Evolutionary conservation across 768 basidiomycete species (phyloP), one percentile per base, ranked within the genome.

Genomic region (Gautieria morchelliformis): DNA sequence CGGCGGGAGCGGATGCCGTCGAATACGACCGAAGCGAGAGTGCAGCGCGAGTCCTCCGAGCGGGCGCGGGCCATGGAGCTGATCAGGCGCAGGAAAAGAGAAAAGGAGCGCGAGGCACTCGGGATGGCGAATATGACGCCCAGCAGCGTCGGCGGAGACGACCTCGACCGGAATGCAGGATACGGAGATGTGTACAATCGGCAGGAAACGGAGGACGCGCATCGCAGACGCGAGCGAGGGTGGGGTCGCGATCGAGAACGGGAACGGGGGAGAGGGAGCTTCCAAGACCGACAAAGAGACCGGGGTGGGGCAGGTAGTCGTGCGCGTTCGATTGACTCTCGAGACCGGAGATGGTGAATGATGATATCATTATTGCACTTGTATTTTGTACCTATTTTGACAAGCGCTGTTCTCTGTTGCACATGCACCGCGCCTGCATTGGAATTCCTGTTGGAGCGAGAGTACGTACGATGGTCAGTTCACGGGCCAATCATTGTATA

Each of bases 141-240:
- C 0, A 85, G 82, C 61, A 87, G 84, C 0, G 81, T 86, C 4
- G 75, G 73, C 48, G 79, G 77, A 3, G 63, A 71, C 33, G 64
- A 73, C 2, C 33, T 40, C 20, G 58, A 55, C 27, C 27, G 53
- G 15, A 69, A 64, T 33, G 71, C 68, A 5, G 81, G 80, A 1
- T 89, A 89, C 59, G 75, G 78, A 2, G 87, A 90, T 62, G 73
- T 86, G 49, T 90, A 79, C 65, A 90, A 91, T 64, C 73, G 75
- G 49, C 68, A 71, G 35, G 88, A 84, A 59, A 86, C 89, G 0
- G 81, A 86, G 61, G 88, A 85, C 58, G 89, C 88, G 1, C 83
- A 74, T 56, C 64, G 71, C 22, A 63, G 80, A 63, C 73, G 80
- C 27, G 74, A 74, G 20, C 64, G 75, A 58, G 68, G 75, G 11